Evolutionary conservation across 1,139 yeast species (phyloP), one percentile per base, ranked within the genome.

Genomic region (Suhomyces yuchorum): DNA sequence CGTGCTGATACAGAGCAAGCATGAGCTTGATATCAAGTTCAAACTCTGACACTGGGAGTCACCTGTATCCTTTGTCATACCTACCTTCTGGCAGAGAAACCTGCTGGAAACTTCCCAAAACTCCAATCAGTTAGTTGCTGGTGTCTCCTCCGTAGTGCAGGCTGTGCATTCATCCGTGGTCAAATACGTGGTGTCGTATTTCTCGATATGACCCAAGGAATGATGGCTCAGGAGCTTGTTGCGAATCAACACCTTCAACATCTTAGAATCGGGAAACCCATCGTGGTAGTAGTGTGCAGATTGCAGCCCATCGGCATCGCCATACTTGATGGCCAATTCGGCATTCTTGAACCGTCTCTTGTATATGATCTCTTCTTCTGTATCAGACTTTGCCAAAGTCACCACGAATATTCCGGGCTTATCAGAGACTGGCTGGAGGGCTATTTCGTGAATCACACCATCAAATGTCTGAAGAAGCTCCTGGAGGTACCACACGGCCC

Each of bases 231-330:
- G 64, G 19, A 75, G 57, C 41, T 62, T 57, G 43, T 70, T 63
- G 23, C 75, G 61, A 18, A 75, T 58, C 48, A 75, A 61, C 23
- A 62, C 54, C 51, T 75, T 75, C 44, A 75, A 54, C 41, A 74
- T 65, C 55, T 75, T 75, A 12, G 76, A 66, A 52, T 75, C 80
- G 2, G 80, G 80, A 46, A 75, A 75, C 40, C 80, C 80, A 43
- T 73, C 80, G 53, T 65, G 70, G 48, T 63, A 65, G 57, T 65
- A 73, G 1, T 53, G 54, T 35, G 65, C 73, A n/a, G 55, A 50
- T 49, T 70, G 75, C 19, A 53, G 52, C 0, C 60, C 60, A 30
- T 57, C 60, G n/a, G 30, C 30, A 28, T 56, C 58, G 8, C 60
- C 60, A 22, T 57, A 57, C 44, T 55, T 56, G 28, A 52, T 38